Evolutionary conservation across 495 filamentous ascomycete genomes (phyloP), one percentile per base, ranked within the genome.

Genomic region (Tetracladium setigerum): DNA sequence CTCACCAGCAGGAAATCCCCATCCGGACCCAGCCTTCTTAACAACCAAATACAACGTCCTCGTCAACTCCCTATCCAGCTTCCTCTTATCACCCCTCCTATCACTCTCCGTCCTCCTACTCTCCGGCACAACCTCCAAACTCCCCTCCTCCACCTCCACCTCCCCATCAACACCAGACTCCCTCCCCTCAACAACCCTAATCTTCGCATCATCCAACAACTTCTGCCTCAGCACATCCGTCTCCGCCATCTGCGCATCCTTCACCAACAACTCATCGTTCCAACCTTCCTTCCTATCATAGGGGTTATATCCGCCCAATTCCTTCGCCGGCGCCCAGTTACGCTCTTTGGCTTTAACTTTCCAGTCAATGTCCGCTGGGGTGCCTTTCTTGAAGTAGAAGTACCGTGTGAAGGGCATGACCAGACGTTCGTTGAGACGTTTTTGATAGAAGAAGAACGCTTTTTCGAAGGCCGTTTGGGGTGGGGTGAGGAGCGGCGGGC

Each of bases 351-450:
- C 73, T 67, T 95, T 95, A 58, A 84, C 76, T 66, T 91, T 86
- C 87, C 88, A 97, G 65, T 95, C 92, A 18, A 84, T 69, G 55
- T 95, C 87, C 5, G 77, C 70, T 0, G 88, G 82, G 0, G 90
- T 94, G 56, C 84, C 88, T 53, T 82, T 83, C 73, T 94, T 95
- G 83, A 89, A 95, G 76, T 95, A 99, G 67, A 96, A 92, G 63
- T 86, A 89, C 43, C 84, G 79, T 14, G 83, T 85, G 70, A 99
- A 99, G 2, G 91, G 90, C 8, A 91, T 74, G 10, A 81, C 79
- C 27, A 95, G 73, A 10, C 92, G 88, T 70, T 99, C 92, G 66
- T 99, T 95, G 44, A 99, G 75, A 11, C 92, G 89, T 50, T 87
- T 87, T 68, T 99, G 92, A 71, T 99, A 99, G 64, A 97, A 87